Base-by-base conservation (phyloP, 176 grass and related monocot genomes). In the Triticum dicoccoides region DNA sequence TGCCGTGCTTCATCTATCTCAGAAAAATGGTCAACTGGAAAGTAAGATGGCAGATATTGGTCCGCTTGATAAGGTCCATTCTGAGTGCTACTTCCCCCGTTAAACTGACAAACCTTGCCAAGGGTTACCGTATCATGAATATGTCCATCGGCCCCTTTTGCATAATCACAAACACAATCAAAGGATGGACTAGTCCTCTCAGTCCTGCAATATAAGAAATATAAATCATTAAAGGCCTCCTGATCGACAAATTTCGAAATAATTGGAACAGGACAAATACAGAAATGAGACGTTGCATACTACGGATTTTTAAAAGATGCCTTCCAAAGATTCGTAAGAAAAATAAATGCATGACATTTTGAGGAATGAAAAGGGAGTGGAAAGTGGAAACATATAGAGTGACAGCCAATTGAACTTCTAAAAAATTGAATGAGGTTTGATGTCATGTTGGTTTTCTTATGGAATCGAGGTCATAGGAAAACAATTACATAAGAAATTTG, bases 41-140 rank as follows among this genome's bases (percentile, higher is more conserved):
- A 86, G 39, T 72, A 67, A 69, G 35, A 82, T 61, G 62, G 65
- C 27, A 25, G 37, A 77, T 62, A 69, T 62, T 5, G 52, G 5
- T 70, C 83, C 45, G 77, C 78, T 85, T 78, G 78, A 78, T 77
- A 69, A 75, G 56, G 63, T 82, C 24, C 80, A 45, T 39, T 85
- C 17, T 59, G 69, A 61, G 69, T 59, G 61, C 75, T 15, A 73
- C 69, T 81, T 6, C 61, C 45, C 34, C 61, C 9, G 34, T 82
- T 68, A 86, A 41, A 70, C 44, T 47, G 34, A 82, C 45, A 86
- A 25, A 38, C 34, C 14, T 90, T 81, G 44, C 47, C 65, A 51
- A 18, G 27, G 54, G 51, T 62, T 82, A 24, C 63, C 61, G 27
- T 75, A 63, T 54, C n/a, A 65, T 20, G 11, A 29, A 83, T 84